A percentile compares a stretch with the other conserved stretches of the same genome.
Evolutionary conservation across 805 yeast species (phyloP).

Genomic region (Kodamaea restingae): DNA sequence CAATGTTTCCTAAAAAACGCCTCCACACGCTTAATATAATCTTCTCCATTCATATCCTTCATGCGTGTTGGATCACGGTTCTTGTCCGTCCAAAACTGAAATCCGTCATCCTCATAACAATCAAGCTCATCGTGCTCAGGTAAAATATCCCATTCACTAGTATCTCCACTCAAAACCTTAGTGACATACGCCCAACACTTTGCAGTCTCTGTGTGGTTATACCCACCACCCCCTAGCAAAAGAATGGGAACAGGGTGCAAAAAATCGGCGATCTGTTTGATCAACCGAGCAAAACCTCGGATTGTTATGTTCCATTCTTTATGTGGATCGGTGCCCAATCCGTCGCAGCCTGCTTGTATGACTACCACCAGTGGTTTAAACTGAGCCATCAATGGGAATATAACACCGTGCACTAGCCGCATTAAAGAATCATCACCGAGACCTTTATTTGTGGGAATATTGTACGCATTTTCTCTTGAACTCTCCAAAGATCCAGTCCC

Average conservation of each 20-base stretch:
- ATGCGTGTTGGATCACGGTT: conserved; percentile 21
- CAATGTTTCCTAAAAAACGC: conserved; percentile 17
- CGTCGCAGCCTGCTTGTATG: conserved; percentile 73
- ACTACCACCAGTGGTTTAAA: conserved; percentile 53
- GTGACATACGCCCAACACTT: conserved; percentile 55
- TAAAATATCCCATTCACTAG: conserved; percentile 39
- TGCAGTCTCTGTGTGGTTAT: conserved; percentile 57
- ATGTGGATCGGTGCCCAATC: conserved; percentile 59
- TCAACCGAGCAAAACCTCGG: conserved; percentile 39
- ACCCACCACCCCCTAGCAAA: conserved; percentile 77
- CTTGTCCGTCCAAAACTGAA: conserved; percentile 45
- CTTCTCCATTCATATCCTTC: conserved; percentile 29
- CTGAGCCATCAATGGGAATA: conserved; percentile 37
- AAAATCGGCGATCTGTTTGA: conserved; percentile 25
- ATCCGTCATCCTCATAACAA: conserved; percentile 40
- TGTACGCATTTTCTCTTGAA: conserved; percentile 36
- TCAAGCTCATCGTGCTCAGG: conserved; percentile 50
- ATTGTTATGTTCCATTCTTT: conserved; percentile 68
- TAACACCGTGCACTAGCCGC: conserved; percentile 35
- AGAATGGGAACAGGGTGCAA: conserved; percentile 33
- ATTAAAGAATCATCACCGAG: conserved; percentile 43
- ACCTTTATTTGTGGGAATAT: conserved; percentile 58
- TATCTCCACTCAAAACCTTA: conserved; percentile 16
- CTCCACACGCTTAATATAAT: conserved; percentile 22
- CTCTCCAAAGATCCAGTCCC: conserved; percentile 53